phyloP scores from a whole-genome alignment of 352 stramenopile species.

The Pythium phragmiticola region DNA sequence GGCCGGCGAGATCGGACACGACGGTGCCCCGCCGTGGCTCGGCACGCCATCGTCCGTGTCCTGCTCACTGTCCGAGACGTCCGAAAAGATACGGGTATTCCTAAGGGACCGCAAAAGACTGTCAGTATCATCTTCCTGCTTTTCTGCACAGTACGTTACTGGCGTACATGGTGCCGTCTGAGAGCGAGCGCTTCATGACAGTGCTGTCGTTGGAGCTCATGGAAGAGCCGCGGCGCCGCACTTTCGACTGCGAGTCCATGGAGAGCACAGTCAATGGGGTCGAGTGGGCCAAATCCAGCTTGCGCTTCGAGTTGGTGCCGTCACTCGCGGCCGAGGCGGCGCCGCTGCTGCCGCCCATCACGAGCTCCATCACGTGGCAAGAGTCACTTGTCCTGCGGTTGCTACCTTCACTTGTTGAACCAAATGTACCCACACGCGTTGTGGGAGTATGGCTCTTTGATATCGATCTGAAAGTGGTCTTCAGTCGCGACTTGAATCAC shows the following conservation, averaged over 20 bases:
- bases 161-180: constrained; percentile 74
- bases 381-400: constrained; percentile 2
- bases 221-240: constrained; percentile 45
- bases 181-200: constrained; percentile 58
- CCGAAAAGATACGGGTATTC: constrained; percentile 18
- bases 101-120: neutral
- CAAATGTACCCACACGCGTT: neutral
- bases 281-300: constrained; percentile 48
- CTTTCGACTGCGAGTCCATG: constrained; percentile 49
- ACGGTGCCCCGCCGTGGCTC: constrained; percentile 9
- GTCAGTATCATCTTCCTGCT: neutral
- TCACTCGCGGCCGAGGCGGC: constrained; percentile 23
- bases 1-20: constrained; percentile 29
- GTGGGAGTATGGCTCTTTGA: neutral
- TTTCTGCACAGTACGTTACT: neutral
- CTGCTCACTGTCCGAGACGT: constrained; percentile 22
- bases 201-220: constrained; percentile 24
- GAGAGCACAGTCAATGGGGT: constrained; percentile 28
- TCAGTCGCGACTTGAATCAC: neutral
- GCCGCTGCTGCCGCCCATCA: constrained; percentile 3
- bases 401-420: too few relatives aligned
- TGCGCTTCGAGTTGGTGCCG: constrained; percentile 59
- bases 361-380: constrained; percentile 36
- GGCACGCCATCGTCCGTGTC: constrained; percentile 14
- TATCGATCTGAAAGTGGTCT: neutral